Percentiles rank a stretch among this genome's conserved stretches.
Evolutionary conservation across 768 basidiomycete species (phyloP).

Genomic region (Lentinula lateritia): DNA sequence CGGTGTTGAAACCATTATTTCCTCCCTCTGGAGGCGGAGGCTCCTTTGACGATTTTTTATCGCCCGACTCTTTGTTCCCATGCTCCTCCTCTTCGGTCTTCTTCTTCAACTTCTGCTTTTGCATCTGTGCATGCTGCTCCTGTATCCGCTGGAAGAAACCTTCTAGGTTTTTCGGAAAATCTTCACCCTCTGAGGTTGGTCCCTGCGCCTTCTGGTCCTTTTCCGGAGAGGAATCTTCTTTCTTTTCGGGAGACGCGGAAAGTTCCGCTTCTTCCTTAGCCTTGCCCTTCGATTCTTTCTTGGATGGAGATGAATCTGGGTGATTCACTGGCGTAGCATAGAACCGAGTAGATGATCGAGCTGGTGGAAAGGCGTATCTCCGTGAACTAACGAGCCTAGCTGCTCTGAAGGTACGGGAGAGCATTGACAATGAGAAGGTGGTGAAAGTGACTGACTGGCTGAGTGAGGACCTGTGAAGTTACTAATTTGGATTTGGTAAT

Average conservation of each 20-base stretch:
- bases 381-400: slow-evolving; percentile 38
- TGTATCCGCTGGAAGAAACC: slow-evolving; percentile 75
- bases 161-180: slow-evolving; percentile 63
- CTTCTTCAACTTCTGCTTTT: slow-evolving; percentile 21
- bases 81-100: slow-evolving; percentile 21
- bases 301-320: slow-evolving; percentile 21
- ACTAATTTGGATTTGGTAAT: neutral
- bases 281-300: slow-evolving; percentile 22
- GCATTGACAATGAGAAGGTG: slow-evolving; percentile 36
- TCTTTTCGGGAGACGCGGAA: slow-evolving; percentile 1
- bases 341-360: slow-evolving; percentile 24
- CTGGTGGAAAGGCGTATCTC: slow-evolving; percentile 25
- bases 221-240: slow-evolving; percentile 4
- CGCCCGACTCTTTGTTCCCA: slow-evolving; percentile 13
- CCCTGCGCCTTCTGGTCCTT: slow-evolving; percentile 8
- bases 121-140: slow-evolving; percentile 34
- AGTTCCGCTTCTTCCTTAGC: slow-evolving; percentile 26
- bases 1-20: slow-evolving; percentile 48
- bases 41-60: slow-evolving; percentile 33
- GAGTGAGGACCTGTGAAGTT: neutral
- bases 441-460: slow-evolving; percentile 11
- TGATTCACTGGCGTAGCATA: slow-evolving; percentile 44
- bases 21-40: slow-evolving; percentile 33
- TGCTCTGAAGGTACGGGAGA: slow-evolving; percentile 58
- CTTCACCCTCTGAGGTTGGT: slow-evolving; percentile 16